Conservation (phyloP, 345 rosid genomes). For the Heritiera fomes region DNA sequence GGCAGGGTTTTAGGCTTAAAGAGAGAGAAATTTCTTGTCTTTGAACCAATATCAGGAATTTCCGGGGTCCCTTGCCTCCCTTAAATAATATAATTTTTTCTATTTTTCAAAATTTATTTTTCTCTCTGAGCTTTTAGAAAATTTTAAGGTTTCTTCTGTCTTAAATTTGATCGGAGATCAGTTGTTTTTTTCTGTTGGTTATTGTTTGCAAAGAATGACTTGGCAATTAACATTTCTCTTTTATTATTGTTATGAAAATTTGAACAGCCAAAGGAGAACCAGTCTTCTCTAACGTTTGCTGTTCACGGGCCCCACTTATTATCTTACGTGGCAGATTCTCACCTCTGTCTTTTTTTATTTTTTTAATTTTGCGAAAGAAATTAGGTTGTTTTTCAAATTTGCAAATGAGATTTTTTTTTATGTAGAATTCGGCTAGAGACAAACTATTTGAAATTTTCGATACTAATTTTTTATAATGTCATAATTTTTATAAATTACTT, state of each 20-base stretch:
- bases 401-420: no score
- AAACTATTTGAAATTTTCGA: no score
- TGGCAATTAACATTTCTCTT: neutral
- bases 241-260: neutral
- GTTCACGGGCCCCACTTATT: neutral
- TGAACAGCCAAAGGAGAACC: neutral
- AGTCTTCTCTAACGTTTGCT: neutral
- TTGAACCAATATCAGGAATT: slow-evolving; percentile 49
- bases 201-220: neutral
- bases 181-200: neutral
- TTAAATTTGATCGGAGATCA: neutral
- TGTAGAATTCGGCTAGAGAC: no score
- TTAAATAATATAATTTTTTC: neutral
- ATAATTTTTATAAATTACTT: no score
- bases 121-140: neutral
- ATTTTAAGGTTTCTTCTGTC: neutral
- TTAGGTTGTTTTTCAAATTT: no score
- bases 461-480: no score
- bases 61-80: slow-evolving; percentile 39
- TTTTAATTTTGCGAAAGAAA: neutral
- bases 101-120: neutral
- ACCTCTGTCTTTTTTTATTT: neutral
- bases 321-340: slow-evolving; percentile 8
- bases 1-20: slow-evolving; percentile 41
- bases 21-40: slow-evolving; percentile 22